Base-by-base conservation (phyloP, 2,329 filamentous ascomycete species). In the Cladophialophora bantiana region DNA sequence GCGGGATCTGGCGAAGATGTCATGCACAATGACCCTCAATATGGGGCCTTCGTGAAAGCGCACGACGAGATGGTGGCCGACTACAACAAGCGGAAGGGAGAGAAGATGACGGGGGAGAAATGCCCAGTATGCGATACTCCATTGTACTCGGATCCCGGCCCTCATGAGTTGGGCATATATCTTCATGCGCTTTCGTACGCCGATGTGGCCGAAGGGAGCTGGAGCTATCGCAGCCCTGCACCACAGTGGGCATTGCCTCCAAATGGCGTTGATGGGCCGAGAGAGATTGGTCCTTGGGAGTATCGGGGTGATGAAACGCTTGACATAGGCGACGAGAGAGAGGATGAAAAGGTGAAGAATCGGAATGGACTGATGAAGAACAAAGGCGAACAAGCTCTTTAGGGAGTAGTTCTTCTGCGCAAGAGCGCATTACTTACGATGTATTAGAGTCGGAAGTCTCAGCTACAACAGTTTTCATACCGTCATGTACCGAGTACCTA, bases 101-200 rank as follows among this genome's bases (percentile, higher is more conserved):
- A 99, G 83, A 94, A 92, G 77, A 90, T 98, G 85, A 96, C 94
- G 0, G 95, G 95, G 12, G 83, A 93, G 74, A 81, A 88, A 15
- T 99, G 95, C 77, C 84, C 89, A 5, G 78, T 93, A 38, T 99
- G 95, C 78, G 86, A 90, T 66, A 97, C 95, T 20, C 91, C 92
- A 26, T 83, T 99, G 52, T 99, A 98, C 79, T 96, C 92, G 15
- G 95, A 99, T 75, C 95, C 95, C 0, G 94, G 94, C 0, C 80
- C 84, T 50, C 94, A 98, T 74, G 95, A 99, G 81, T 84, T 99
- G 55, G 92, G 92, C 0, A 90, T 99, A 48, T 99, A 94, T 85
- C 84, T 99, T 68, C 95, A 99, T 81, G 96, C 94, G 65, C 87
- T 93, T 68, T 88, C 92, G 54, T 99, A 99, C 77, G 90, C 94